Conservation (phyloP, 257 asterid species). For the Mitragyna speciosa region DNA sequence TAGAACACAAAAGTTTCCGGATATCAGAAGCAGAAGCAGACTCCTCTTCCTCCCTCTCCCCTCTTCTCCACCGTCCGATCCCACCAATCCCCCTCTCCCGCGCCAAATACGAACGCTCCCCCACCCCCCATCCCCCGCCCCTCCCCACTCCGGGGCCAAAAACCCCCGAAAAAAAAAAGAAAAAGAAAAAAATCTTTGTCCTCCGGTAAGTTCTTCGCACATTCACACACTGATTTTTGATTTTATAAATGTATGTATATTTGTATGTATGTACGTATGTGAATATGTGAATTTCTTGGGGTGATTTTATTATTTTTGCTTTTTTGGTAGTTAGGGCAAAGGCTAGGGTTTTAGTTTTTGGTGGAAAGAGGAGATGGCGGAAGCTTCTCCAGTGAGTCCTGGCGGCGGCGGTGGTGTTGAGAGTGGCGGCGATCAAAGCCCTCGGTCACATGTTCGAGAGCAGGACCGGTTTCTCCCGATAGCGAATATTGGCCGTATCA, state of each 20-base stretch:
- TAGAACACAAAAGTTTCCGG: background rate
- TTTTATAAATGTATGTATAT: too few species aligned
- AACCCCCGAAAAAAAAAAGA: too few species aligned
- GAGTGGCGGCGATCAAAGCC: conserved; percentile 71
- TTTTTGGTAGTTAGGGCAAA: conserved; percentile 8
- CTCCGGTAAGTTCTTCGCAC: background rate
- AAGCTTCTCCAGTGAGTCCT: conserved; percentile 37
- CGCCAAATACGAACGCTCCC: conserved; percentile 57
- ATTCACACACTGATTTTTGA: too few species aligned
- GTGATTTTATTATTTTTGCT: background rate
- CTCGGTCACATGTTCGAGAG: conserved; percentile 60
- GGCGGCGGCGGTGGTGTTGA: conserved; percentile 55
- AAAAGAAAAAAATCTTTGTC: too few species aligned
- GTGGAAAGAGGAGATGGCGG: conserved; percentile 22
- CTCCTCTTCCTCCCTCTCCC: conserved; percentile 11
- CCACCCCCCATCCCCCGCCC: background rate
- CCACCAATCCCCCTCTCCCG: conserved; percentile 33
- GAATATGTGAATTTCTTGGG: conserved; percentile 1
- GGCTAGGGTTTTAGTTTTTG: conserved; percentile 21
- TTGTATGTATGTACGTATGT: too few species aligned
- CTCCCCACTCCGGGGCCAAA: too few species aligned
- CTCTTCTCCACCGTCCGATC: conserved; percentile 75
- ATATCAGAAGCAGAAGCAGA: background rate
- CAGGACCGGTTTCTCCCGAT: conserved; percentile 73
- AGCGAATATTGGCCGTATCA: conserved; percentile 70